phyloP scores from a whole-genome alignment of 345 rosid genomes.

The Euphorbia tirucalli region DNA sequence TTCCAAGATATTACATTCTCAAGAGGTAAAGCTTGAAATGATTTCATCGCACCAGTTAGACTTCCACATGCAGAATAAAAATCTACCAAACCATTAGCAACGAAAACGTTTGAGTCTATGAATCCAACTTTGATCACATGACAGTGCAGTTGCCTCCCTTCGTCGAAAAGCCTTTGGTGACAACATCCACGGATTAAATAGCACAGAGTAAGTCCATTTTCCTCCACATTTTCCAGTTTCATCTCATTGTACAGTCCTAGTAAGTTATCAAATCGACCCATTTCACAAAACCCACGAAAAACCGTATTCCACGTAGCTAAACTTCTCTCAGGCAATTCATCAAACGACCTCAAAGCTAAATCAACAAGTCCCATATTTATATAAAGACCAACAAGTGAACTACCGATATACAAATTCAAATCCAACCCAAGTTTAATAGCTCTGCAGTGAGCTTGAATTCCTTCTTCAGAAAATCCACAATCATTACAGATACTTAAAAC shows the following conservation, averaged over 20 bases:
- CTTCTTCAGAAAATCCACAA: conserved; percentile 43
- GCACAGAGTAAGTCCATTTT: conserved; percentile 65
- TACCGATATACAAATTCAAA: conserved; percentile 50
- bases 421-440: conserved; percentile 52
- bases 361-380: conserved; percentile 41
- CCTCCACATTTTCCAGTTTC: conserved; percentile 42
- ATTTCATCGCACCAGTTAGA: conserved; percentile 44
- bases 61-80: conserved; percentile 61
- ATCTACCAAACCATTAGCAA: conserved; percentile 69
- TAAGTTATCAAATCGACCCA: conserved; percentile 34
- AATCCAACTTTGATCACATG: conserved; percentile 59
- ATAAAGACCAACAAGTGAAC: conserved; percentile 61
- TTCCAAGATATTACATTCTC: conserved; percentile 78
- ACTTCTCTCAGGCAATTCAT: conserved; percentile 61
- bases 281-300: conserved; percentile 48
- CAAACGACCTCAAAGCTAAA: conserved; percentile 51
- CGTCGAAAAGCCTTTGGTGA: conserved; percentile 38
- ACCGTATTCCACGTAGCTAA: conserved; percentile 55
- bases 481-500: conserved; percentile 57
- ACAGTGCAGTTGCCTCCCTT: conserved; percentile 72
- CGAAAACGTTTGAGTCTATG: conserved; percentile 45
- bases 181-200: conserved; percentile 63
- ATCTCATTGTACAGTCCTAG: conserved; percentile 41
- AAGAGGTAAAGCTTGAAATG: conserved; percentile 43
- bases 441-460: conserved; percentile 70